phyloP scores from a whole-genome alignment of 1,284 basidiomycete genomes.

The Fomitopsis betulina region DNA sequence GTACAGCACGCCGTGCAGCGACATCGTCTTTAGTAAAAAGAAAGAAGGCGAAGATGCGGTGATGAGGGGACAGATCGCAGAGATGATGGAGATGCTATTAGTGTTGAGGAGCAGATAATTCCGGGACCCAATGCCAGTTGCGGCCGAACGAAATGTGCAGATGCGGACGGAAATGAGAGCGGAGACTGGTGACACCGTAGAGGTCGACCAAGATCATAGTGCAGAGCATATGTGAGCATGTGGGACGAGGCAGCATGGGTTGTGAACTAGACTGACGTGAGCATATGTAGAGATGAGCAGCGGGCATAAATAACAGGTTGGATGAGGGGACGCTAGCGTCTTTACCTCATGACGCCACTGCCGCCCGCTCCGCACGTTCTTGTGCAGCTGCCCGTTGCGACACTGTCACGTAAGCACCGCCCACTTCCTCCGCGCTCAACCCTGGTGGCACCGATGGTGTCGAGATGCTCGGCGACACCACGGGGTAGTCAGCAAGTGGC shows the following conservation, averaged over 20 bases:
- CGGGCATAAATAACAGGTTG: constrained; percentile 13
- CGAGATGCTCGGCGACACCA: constrained; percentile 21
- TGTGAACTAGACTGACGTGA: constrained; percentile 9
- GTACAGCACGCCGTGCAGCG: constrained; percentile 7
- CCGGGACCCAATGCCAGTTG: constrained; percentile 4
- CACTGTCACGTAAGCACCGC: constrained; percentile 81
- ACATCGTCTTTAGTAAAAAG: constrained; percentile 4
- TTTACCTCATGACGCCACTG: constrained; percentile 8
- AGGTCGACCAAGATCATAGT: constrained; percentile 19
- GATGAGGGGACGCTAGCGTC: neutral
- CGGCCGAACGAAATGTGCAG: constrained; percentile 13
- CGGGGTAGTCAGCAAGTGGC: constrained; percentile 24
- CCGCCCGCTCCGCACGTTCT: constrained; percentile 15
- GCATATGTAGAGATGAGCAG: neutral
- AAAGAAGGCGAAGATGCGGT: constrained; percentile 10
- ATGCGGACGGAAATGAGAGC: constrained; percentile 14
- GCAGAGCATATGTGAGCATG: constrained; percentile 19
- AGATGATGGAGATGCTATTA: constrained; percentile 15
- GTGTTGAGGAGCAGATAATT: constrained; percentile 2
- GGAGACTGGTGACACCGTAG: constrained; percentile 7
- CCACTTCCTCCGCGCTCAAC: constrained; percentile 60
- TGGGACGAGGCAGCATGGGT: constrained; percentile 3
- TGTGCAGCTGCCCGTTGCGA: constrained; percentile 57
- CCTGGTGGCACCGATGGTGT: constrained; percentile 66
- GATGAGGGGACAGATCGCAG: constrained; percentile 12